Evolutionary conservation across 2,329 filamentous ascomycete species (phyloP).

Genomic region (Aspergillus pseudoviridinutans): DNA sequence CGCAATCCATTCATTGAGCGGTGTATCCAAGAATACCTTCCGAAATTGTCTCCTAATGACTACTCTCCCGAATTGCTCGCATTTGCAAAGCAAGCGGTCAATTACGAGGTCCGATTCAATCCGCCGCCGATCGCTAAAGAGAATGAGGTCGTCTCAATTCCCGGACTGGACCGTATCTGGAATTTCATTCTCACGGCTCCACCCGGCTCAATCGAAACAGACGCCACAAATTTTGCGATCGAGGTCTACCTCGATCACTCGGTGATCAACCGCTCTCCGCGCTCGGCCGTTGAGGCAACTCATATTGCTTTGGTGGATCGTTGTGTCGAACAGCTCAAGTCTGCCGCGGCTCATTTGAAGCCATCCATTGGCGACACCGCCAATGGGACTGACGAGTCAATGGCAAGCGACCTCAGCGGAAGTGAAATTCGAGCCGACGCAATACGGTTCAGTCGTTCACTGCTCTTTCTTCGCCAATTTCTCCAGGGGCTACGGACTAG

Average conservation of each 20-base stretch:
- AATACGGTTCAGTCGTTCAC: slow-evolving; percentile 62
- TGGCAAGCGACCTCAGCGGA: slow-evolving; percentile 50
- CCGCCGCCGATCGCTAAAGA: slow-evolving; percentile 44
- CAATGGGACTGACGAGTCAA: slow-evolving; percentile 50
- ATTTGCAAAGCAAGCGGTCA: slow-evolving; percentile 41
- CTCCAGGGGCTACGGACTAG: slow-evolving; percentile 51
- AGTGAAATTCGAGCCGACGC: slow-evolving; percentile 53
- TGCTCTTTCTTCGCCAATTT: slow-evolving; percentile 66
- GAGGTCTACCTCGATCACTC: slow-evolving; percentile 63
- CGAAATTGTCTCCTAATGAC: slow-evolving; percentile 33
- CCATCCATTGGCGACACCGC: slow-evolving; percentile 39
- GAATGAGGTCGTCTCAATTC: slow-evolving; percentile 41
- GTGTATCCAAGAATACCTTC: slow-evolving; percentile 42
- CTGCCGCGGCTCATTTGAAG: slow-evolving; percentile 58
- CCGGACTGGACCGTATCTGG: slow-evolving; percentile 72
- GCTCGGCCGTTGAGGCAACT: slow-evolving; percentile 49
- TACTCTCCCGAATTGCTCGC: slow-evolving; percentile 38
- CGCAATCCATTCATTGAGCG: slow-evolving; percentile 41
- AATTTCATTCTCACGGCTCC: slow-evolving; percentile 69
- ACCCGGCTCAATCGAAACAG: slow-evolving; percentile 60
- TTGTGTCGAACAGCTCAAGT: slow-evolving; percentile 66
- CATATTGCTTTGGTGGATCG: slow-evolving; percentile 70
- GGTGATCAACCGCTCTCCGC: slow-evolving; percentile 39
- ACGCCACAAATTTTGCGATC: slow-evolving; percentile 68
- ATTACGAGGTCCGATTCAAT: slow-evolving; percentile 55